phyloP scores from a whole-genome alignment of 164 flowering plant genomes.

The Magnolia changhungtana region DNA sequence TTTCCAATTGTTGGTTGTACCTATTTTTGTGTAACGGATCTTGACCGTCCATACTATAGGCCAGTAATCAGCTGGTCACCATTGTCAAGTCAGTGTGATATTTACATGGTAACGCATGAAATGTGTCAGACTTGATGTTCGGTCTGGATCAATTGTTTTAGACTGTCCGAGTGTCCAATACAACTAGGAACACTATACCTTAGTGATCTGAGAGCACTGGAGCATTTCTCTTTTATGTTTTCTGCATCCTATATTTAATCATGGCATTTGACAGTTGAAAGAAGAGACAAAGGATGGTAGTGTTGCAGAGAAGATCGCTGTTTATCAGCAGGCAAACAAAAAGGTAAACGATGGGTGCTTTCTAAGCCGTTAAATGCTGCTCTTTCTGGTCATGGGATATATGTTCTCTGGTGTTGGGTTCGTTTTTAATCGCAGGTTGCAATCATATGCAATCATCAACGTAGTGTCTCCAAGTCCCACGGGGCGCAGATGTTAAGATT shows the following conservation, averaged over 20 bases:
- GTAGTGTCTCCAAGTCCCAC: slow-evolving; percentile 83
- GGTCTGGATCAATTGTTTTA: too few relatives aligned
- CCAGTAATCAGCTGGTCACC: too few relatives aligned
- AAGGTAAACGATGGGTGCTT: slow-evolving; percentile 41
- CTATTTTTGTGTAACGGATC: too few relatives aligned
- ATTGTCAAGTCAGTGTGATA: too few relatives aligned
- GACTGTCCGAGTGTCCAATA: too few relatives aligned
- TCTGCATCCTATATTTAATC: slow-evolving; percentile 3
- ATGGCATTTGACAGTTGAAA: slow-evolving; percentile 48
- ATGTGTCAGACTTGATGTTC: too few relatives aligned
- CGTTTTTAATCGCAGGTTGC: slow-evolving; percentile 67
- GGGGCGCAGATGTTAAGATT: slow-evolving; percentile 65
- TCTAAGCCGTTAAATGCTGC: neutral
- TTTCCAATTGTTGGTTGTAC: too few relatives aligned
- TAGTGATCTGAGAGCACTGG: too few relatives aligned
- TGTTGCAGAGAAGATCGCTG: slow-evolving; percentile 57
- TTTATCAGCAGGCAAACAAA: slow-evolving; percentile 85
- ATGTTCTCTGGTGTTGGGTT: slow-evolving; percentile 1
- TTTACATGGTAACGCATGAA: too few relatives aligned
- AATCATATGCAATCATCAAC: slow-evolving; percentile 97
- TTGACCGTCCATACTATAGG: too few relatives aligned
- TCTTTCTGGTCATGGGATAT: neutral
- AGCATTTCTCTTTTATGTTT: neutral
- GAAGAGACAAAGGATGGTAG: slow-evolving; percentile 62
- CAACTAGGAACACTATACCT: too few relatives aligned